A percentile compares a stretch with the other conserved stretches of the same genome.
phyloP scores from a whole-genome alignment of 1,284 basidiomycete genomes.

The Gomphus sp. region DNA sequence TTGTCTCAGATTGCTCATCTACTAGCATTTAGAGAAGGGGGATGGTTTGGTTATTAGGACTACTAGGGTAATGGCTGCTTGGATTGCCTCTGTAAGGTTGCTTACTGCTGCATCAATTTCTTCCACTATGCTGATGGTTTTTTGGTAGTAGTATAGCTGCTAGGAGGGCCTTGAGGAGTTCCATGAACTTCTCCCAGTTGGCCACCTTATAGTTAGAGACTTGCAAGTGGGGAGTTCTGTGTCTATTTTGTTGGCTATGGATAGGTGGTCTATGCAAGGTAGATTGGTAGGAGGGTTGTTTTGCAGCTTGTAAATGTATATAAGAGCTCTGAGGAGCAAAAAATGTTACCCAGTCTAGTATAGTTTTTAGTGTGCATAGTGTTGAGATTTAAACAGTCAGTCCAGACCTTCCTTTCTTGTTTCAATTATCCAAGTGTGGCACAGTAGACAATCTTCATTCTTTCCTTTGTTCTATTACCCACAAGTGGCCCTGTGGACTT shows the following conservation, averaged over 20 bases:
- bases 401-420: too few relatives aligned
- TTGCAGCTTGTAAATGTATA: slow-evolving; percentile 17
- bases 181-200: slow-evolving; percentile 12
- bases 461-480: too few relatives aligned
- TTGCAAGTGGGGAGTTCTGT: too few relatives aligned
- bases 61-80: slow-evolving; percentile 11
- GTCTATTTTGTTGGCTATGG: slow-evolving; percentile 11
- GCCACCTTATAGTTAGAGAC: too few relatives aligned
- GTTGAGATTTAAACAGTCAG: too few relatives aligned
- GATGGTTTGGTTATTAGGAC: not conserved
- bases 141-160: slow-evolving; percentile 9
- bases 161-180: slow-evolving; percentile 1
- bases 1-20: slow-evolving; percentile 10
- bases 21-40: slow-evolving; percentile 10
- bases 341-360: slow-evolving; percentile 28
- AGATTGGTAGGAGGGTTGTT: slow-evolving; percentile 7
- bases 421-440: too few relatives aligned
- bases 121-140: not conserved
- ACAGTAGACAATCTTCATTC: too few relatives aligned
- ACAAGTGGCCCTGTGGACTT: too few relatives aligned
- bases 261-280: slow-evolving; percentile 22
- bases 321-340: slow-evolving; percentile 12
- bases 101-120: slow-evolving; percentile 11
- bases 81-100: slow-evolving; percentile 15
- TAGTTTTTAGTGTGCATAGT: slow-evolving; percentile 20